Conservation (phyloP, 495 filamentous ascomycete species). For the Penicillium malachiteum region DNA sequence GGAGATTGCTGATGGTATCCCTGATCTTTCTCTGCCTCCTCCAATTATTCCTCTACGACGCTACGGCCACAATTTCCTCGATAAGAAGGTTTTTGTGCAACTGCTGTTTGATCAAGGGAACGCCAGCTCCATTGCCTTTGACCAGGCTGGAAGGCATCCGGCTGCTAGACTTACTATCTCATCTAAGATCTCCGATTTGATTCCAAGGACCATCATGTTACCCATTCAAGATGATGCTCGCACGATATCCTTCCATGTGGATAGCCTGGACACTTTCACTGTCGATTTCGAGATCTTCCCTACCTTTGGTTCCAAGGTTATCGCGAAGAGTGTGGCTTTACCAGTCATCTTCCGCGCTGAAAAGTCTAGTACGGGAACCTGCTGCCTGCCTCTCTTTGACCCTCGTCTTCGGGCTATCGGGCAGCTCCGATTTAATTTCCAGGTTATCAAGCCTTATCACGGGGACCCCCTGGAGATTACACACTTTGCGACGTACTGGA, state of each 20-base stretch:
- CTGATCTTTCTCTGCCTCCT: conserved; percentile 86
- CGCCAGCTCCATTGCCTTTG: conserved; percentile 77
- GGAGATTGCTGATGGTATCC: conserved; percentile 81
- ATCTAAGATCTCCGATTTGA: conserved; percentile 90
- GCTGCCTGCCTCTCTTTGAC: conserved; percentile 87
- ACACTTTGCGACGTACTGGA: conserved; percentile 99
- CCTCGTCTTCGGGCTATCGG: conserved; percentile 90
- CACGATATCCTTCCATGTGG: conserved; percentile 91
- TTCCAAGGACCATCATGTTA: conserved; percentile 90
- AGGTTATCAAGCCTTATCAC: conserved; percentile 94
- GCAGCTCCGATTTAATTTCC: conserved; percentile 87
- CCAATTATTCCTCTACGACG: conserved; percentile 92
- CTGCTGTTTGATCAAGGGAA: conserved; percentile 76
- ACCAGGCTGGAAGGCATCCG: conserved; percentile 92
- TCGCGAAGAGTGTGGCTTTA: conserved; percentile 89
- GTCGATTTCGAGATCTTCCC: conserved; percentile 98
- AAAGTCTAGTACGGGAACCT: conserved; percentile 72
- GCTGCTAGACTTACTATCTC: conserved; percentile 94
- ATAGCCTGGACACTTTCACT: conserved; percentile 85
- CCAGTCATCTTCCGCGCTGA: conserved; percentile 78
- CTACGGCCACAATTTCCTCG: conserved; percentile 97
- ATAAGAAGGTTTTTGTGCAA: conserved; percentile 92
- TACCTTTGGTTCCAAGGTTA: conserved; percentile 94
- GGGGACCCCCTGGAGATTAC: conserved; percentile 95
- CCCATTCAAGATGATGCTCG: conserved; percentile 95